Percentiles rank a stretch among this genome's conserved stretches.
Evolutionary conservation across 1,284 basidiomycete species (phyloP).

Genomic region (Fomitopsis schrenkii): DNA sequence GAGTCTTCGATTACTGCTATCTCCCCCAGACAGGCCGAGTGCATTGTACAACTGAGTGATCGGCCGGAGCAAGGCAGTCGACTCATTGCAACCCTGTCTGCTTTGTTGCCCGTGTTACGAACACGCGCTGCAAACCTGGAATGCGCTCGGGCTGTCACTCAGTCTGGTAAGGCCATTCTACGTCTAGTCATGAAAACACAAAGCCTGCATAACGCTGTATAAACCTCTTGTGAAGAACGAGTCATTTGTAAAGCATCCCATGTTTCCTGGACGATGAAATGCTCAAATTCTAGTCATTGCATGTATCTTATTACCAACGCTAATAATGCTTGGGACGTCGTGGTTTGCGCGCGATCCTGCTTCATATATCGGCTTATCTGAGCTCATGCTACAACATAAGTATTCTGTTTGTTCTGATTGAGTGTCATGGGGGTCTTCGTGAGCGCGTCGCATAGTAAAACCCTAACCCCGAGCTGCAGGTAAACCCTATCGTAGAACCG

Average conservation of each 20-base stretch:
- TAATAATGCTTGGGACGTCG: too few relatives aligned
- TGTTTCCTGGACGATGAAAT: background rate
- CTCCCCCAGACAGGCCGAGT: background rate
- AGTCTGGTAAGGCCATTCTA: slow-evolving; percentile 14
- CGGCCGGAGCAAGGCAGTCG: background rate
- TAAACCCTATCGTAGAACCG: slow-evolving; percentile 17
- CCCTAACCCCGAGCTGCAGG: slow-evolving; percentile 16
- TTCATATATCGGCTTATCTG: too few relatives aligned
- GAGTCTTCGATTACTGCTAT: slow-evolving; percentile 2
- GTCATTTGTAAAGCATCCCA: background rate
- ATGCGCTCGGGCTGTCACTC: slow-evolving; percentile 8
- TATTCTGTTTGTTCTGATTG: too few relatives aligned
- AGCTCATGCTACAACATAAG: background rate
- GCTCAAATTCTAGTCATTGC: background rate
- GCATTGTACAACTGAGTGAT: background rate
- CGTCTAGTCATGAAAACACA: background rate
- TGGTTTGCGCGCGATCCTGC: too few relatives aligned
- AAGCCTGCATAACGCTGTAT: background rate
- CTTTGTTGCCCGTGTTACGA: slow-evolving; percentile 8
- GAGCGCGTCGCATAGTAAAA: background rate
- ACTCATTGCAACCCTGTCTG: slow-evolving; percentile 6
- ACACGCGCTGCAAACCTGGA: slow-evolving; percentile 8
- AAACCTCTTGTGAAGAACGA: background rate
- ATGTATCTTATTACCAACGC: background rate
- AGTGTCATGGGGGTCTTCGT: too few relatives aligned